Conservation (phyloP, 306 rosid genomes). For the Sesbania bispinosa region DNA sequence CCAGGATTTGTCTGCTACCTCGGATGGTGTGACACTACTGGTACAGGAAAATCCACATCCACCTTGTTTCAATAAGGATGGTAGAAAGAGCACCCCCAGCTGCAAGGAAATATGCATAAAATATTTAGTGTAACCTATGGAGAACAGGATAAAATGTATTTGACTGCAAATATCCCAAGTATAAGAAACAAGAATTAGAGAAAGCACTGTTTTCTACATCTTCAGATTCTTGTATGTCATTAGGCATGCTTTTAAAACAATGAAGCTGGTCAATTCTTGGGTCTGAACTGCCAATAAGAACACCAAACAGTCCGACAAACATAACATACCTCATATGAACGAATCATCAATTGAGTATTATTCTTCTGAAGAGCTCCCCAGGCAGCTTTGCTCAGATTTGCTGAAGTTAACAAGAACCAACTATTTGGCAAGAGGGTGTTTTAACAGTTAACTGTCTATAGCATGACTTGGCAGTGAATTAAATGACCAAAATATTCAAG, state of each 20-base stretch:
- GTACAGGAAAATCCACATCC: constrained; percentile 73
- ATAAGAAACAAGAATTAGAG: constrained; percentile 7
- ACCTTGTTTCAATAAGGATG: constrained; percentile 33
- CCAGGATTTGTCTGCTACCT: constrained; percentile 51
- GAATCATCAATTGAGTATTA: constrained; percentile 82
- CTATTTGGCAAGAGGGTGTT: constrained; percentile 44
- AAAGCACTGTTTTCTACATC: neutral
- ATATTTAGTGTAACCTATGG: constrained; percentile 7
- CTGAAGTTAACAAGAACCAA: constrained; percentile 85
- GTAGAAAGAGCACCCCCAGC: constrained; percentile 85
- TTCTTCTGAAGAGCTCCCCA: constrained; percentile 99
- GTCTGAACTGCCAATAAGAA: neutral
- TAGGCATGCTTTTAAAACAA: neutral
- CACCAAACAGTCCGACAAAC: constrained; percentile 20
- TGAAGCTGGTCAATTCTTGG: neutral
- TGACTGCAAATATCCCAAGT: neutral
- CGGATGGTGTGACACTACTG: constrained; percentile 23
- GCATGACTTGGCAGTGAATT: constrained; percentile 20
- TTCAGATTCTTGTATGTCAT: neutral
- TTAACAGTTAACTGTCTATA: constrained; percentile 22
- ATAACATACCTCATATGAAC: constrained; percentile 79
- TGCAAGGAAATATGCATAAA: constrained; percentile 27
- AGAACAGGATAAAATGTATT: neutral
- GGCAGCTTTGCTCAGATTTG: constrained; percentile 98
- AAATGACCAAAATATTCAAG: constrained; percentile 10